These are phyloP conservation scores for Colletotrichum chlorophyti DNA, from an alignment of 2,329 filamentous ascomycete genomes.

Conservation along the genomic window DNA sequence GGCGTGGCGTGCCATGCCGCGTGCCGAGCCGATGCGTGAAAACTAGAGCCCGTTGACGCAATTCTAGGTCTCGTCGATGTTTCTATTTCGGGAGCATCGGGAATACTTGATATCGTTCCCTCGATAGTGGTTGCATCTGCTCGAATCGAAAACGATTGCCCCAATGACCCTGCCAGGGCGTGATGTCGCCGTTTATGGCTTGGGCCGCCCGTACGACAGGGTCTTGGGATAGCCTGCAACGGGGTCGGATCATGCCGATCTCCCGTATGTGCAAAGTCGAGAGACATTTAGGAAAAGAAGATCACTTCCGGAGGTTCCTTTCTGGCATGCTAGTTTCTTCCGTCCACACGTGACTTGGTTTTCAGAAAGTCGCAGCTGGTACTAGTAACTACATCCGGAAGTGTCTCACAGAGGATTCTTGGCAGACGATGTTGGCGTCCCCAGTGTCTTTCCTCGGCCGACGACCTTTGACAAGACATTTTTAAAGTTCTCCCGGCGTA, in stretches of 20 bases:
- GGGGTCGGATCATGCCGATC: constrained; percentile 8
- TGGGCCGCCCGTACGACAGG: not conserved
- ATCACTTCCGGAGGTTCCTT: too few relatives aligned
- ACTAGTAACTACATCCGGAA: not conserved
- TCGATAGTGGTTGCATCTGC: not conserved
- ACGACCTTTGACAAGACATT: not conserved
- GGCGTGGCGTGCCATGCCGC: not conserved
- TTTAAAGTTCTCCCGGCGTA: too few relatives aligned
- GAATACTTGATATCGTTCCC: not conserved
- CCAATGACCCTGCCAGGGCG: not conserved
- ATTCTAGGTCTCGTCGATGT: not conserved
- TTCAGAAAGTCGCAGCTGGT: too few relatives aligned
- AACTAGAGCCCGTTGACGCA: constrained; percentile 4
- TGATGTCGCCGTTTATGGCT: not conserved
- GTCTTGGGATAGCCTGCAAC: constrained; percentile 5
- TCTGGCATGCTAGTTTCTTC: too few relatives aligned
- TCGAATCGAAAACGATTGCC: not conserved
- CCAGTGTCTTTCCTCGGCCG: too few relatives aligned
- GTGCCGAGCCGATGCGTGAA: constrained; percentile 8
- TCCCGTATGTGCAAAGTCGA: not conserved
- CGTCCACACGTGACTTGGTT: too few relatives aligned
- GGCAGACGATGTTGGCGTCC: not conserved
- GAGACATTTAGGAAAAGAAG: not conserved
- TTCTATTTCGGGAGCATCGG: not conserved
- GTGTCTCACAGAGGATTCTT: not conserved